phyloP scores from a whole-genome alignment of 2,329 filamentous ascomycete genomes.

The Podosphaera leucotricha region DNA sequence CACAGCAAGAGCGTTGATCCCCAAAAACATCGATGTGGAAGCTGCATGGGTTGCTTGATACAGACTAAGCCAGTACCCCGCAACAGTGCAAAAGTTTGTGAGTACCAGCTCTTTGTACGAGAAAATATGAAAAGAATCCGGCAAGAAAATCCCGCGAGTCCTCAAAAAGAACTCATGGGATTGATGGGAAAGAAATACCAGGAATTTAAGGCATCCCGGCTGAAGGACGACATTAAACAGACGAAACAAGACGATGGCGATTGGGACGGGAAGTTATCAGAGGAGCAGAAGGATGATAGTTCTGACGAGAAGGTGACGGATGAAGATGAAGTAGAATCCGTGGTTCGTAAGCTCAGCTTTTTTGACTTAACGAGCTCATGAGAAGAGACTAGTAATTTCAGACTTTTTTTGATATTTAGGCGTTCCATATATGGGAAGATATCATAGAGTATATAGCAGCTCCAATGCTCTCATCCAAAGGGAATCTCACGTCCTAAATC shows the following conservation, averaged over 20 bases:
- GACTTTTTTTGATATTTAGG: too few species aligned
- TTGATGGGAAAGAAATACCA: constrained; percentile 40
- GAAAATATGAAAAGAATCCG: constrained; percentile 40
- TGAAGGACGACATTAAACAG: not conserved
- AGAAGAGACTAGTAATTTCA: too few species aligned
- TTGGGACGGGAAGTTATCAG: too few species aligned
- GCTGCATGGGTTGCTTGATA: constrained; percentile 44
- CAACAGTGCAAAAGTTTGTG: constrained; percentile 17
- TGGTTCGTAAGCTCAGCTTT: constrained; percentile 14
- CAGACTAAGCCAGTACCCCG: constrained; percentile 64
- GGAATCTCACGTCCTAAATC: too few species aligned
- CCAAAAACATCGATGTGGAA: constrained; percentile 45
- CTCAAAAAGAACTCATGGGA: constrained; percentile 46
- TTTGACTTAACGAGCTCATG: constrained; percentile 13
- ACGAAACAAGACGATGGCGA: constrained; percentile 1
- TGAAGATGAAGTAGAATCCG: constrained; percentile 5
- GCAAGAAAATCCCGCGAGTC: constrained; percentile 26
- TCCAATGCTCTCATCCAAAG: too few species aligned
- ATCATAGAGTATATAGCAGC: too few species aligned
- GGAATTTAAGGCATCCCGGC: constrained; percentile 21
- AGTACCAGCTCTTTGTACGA: constrained; percentile 39
- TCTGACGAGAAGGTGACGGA: constrained; percentile 3
- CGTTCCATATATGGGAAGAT: too few species aligned
- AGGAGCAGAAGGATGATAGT: too few species aligned
- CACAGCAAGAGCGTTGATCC: constrained; percentile 74